Base-by-base conservation (phyloP, 768 basidiomycete species). In the Tulasnella sp. region DNA sequence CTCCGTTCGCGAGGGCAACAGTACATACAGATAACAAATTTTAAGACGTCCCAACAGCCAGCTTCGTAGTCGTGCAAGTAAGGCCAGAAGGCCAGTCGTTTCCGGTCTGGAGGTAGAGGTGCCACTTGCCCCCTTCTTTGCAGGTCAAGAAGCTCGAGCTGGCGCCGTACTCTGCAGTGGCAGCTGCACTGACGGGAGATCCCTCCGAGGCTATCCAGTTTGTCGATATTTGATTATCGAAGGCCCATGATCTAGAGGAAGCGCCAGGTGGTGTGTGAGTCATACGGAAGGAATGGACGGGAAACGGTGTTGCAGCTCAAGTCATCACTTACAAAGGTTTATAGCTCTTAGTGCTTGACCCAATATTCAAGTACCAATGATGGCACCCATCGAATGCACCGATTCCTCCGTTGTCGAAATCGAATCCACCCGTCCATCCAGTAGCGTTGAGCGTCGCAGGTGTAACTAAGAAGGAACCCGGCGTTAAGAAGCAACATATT, bases 61-160 rank as follows among this genome's bases (percentile, higher is more conserved):
- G 50, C 50, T 78, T 22, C 48, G 64, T 72, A 18, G 46, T 40
- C 24, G 31, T 40, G 42, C 77, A 78, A 24, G 24, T 40, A 18
- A 31, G 11, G 18, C 76, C 76, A 24, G 54, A 11, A 9, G 77
- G 77, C 24, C 12, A 24, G 24, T 78, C 54, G 2, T 46, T 58
- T 8, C 77, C 77, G 5, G 77, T 78, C 77, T 78, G 77, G 16
- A 78, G 64, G 28, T 78, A 78, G 58, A 78, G 54, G 22, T 14
- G 14, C 77, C 75, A 76, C 37, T 48, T 44, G 20, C 75, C 75
- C 37, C 9, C 22, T 6, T 31, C 75, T 37, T 74, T 40, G 28
- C 75, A 76, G 2, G 42, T 44, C 24, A 76, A 28, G 75, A 76
- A 76, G 12, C 28, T 76, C 24, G 75, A 76, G 20, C 40, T 42